Evolutionary conservation across 768 basidiomycete species (phyloP).

Genomic region (Pleurotus citrinopileatus): DNA sequence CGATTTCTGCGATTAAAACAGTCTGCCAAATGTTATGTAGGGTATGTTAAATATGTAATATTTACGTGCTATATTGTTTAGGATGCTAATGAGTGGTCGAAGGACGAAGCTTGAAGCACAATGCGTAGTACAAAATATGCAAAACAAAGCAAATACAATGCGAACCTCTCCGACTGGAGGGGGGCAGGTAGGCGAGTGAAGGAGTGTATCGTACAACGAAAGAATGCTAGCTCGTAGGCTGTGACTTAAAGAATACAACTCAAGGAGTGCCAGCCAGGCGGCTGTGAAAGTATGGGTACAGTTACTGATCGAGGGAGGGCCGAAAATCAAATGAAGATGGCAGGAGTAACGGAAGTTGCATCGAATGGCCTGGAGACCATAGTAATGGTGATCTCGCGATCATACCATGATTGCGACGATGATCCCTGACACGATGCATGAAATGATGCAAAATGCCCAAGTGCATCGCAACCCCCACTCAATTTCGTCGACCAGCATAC

Average conservation of each 20-base stretch:
- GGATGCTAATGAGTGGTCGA: background rate
- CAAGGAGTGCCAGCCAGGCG: background rate
- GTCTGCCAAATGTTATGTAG: background rate
- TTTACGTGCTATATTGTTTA: background rate
- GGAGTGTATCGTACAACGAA: constrained; percentile 3
- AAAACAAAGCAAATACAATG: background rate
- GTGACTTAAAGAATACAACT: background rate
- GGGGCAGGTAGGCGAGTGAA: background rate
- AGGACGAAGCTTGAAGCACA: background rate
- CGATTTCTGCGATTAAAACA: too few relatives aligned
- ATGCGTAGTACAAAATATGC: background rate
- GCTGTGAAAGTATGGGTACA: background rate
- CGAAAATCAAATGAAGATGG: background rate
- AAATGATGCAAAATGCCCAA: constrained; percentile 3
- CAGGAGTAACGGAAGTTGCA: background rate
- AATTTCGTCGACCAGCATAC: constrained; percentile 4
- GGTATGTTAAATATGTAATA: constrained; percentile 9
- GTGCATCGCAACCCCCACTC: constrained; percentile 4
- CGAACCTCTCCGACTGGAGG: background rate
- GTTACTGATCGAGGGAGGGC: too few relatives aligned
- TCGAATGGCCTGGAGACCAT: background rate
- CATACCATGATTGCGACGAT: background rate
- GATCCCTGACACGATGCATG: constrained; percentile 8
- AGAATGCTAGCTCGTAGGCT: constrained; percentile 2
- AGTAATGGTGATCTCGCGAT: background rate